Evolutionary conservation across 305 asterid genomes (phyloP).

Genomic region (Fraxinus baroniana): DNA sequence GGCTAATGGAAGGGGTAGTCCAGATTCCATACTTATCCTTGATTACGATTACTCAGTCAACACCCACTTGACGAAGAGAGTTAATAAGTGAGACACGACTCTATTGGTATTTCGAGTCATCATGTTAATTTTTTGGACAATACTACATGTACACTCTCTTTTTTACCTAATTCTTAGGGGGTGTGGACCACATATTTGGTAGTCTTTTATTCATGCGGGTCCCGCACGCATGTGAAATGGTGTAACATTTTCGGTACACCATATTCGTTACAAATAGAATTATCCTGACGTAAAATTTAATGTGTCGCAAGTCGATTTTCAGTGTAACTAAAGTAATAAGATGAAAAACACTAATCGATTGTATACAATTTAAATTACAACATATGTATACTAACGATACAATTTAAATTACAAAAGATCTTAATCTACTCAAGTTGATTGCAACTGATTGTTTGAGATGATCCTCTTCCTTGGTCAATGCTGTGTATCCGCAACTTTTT

Average conservation of each 20-base stretch:
- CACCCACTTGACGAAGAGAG: not conserved
- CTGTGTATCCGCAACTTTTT: not conserved
- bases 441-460: not conserved
- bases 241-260: too few relatives aligned
- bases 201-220: too few relatives aligned
- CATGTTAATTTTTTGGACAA: not conserved
- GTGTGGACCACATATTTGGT: too few relatives aligned
- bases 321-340: not conserved
- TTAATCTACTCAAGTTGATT: too few relatives aligned
- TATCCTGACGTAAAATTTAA: not conserved
- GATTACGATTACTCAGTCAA: not conserved
- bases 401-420: too few relatives aligned
- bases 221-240: too few relatives aligned
- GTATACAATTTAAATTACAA: too few relatives aligned
- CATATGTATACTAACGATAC: too few relatives aligned
- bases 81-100: not conserved
- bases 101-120: not conserved
- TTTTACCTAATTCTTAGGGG: too few relatives aligned
- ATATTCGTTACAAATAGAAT: too few relatives aligned
- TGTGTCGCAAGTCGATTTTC: not conserved
- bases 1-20: not conserved
- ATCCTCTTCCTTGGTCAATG: too few relatives aligned
- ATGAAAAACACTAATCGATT: not conserved
- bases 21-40: not conserved
- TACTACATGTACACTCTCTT: too few relatives aligned